Conservation (phyloP, 257 asterid species). For the Lycium ferocissimum region DNA sequence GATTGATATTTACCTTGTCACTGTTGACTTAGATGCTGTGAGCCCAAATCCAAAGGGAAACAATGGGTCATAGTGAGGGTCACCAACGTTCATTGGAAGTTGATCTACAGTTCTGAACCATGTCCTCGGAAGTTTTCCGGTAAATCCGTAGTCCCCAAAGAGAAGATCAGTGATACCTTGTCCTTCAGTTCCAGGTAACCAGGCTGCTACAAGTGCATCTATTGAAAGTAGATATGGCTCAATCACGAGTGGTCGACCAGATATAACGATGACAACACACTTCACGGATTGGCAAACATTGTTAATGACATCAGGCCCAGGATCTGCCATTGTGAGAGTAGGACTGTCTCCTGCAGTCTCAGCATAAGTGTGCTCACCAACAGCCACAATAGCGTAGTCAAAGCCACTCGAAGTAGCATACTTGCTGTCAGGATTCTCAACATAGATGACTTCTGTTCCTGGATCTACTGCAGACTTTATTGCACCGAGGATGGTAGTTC, state of each 20-base stretch:
- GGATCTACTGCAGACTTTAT: constrained; percentile 65
- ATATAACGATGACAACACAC: constrained; percentile 68
- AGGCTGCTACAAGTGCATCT: constrained; percentile 85
- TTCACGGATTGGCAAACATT: constrained; percentile 62
- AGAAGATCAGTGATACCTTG: constrained; percentile 84
- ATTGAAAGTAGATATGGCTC: constrained; percentile 62
- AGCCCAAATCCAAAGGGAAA: constrained; percentile 77
- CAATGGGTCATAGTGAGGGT: constrained; percentile 76
- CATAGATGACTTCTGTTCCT: constrained; percentile 59
- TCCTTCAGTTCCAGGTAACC: constrained; percentile 93
- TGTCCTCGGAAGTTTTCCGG: constrained; percentile 71
- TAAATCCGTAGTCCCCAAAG: constrained; percentile 74
- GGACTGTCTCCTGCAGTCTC: constrained; percentile 80
- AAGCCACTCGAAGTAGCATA: constrained; percentile 62
- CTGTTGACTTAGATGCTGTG: constrained; percentile 47
- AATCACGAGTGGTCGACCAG: constrained; percentile 78
- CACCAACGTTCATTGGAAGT: constrained; percentile 79
- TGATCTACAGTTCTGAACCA: constrained; percentile 87
- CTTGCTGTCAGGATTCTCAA: constrained; percentile 66
- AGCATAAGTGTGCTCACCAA: constrained; percentile 81
- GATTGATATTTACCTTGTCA: constrained; percentile 53
- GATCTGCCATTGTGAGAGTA: constrained; percentile 70
- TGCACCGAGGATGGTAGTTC: constrained; percentile 82
- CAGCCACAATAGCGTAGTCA: constrained; percentile 72
- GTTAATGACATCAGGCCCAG: constrained; percentile 72